These are phyloP conservation scores for Crucihimalaya himalaica DNA, from an alignment of 345 rosid species.

Conservation along the genomic window DNA sequence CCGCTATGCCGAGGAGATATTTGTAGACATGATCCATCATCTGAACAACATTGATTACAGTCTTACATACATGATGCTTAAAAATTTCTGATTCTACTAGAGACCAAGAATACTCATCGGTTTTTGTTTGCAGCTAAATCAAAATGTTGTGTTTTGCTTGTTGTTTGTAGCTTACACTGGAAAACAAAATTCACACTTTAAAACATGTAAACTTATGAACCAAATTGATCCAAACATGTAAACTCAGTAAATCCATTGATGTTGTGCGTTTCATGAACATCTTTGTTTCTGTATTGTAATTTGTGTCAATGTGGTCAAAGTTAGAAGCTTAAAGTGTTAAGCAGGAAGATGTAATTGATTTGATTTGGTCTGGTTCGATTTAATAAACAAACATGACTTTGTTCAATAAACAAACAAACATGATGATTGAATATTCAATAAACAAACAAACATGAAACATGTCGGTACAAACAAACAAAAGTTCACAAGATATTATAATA, in stretches of 20 bases:
- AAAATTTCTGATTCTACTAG: constrained; percentile 23
- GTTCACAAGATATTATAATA: no score
- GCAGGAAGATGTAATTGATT: no score
- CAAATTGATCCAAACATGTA: constrained; percentile 29
- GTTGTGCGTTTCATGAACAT: constrained; percentile 5
- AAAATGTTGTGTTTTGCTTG: constrained; percentile 32
- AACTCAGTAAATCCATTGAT: constrained; percentile 24
- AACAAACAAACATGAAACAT: no score
- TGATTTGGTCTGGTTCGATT: no score
- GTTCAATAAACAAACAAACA: no score
- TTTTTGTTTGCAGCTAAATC: constrained; percentile 18
- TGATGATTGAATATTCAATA: no score
- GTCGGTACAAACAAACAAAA: no score
- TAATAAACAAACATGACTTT: no score
- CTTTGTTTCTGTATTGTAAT: not conserved
- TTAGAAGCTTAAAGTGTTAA: not conserved
- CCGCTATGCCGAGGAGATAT: constrained; percentile 96
- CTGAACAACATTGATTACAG: constrained; percentile 45
- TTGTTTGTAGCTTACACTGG: constrained; percentile 20
- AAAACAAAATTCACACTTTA: not conserved
- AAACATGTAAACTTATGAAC: constrained; percentile 11
- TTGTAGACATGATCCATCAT: constrained; percentile 58
- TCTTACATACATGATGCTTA: not conserved
- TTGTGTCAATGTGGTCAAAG: not conserved
- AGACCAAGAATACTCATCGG: constrained; percentile 25